These are phyloP conservation scores for Cercospora berteroae DNA, from an alignment of 2,329 filamentous ascomycete species.

Conservation along the genomic window DNA sequence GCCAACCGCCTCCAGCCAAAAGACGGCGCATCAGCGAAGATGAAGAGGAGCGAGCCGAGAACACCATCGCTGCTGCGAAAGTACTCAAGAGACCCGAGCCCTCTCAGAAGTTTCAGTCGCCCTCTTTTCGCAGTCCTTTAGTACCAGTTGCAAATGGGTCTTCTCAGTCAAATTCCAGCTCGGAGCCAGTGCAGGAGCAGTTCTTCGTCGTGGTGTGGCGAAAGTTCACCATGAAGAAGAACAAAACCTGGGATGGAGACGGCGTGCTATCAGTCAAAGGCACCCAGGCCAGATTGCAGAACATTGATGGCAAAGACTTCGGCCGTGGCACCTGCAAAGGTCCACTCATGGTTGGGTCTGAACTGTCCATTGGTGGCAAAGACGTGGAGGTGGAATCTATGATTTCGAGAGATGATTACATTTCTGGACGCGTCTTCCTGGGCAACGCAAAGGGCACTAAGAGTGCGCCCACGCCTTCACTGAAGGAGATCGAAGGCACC, in stretches of 20 bases:
- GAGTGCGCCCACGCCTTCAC: slow-evolving; percentile 28
- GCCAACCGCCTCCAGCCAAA: slow-evolving; percentile 41
- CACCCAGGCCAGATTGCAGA: slow-evolving; percentile 60
- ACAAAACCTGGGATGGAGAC: slow-evolving; percentile 76
- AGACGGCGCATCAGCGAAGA: slow-evolving; percentile 42
- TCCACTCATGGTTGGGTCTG: slow-evolving; percentile 59
- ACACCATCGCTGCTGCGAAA: slow-evolving; percentile 30
- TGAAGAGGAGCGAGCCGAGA: slow-evolving; percentile 26
- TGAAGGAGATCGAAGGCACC: slow-evolving; percentile 31
- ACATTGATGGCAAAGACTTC: slow-evolving; percentile 62
- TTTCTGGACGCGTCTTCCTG: slow-evolving; percentile 33
- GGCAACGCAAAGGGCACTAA: slow-evolving; percentile 28
- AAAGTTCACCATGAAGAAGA: slow-evolving; percentile 68
- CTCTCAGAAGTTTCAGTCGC: slow-evolving; percentile 27
- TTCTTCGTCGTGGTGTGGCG: slow-evolving; percentile 55
- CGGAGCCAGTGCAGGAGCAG: slow-evolving; percentile 32
- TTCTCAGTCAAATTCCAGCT: slow-evolving; percentile 14
- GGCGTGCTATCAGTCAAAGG: slow-evolving; percentile 59
- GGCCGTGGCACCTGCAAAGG: slow-evolving; percentile 57
- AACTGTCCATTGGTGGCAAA: slow-evolving; percentile 63
- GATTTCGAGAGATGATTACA: slow-evolving; percentile 57
- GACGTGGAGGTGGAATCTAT: slow-evolving; percentile 66
- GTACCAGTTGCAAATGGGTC: slow-evolving; percentile 29
- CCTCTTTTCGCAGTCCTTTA: slow-evolving; percentile 33
- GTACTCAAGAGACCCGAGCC: slow-evolving; percentile 34